phyloP scores from a whole-genome alignment of 768 basidiomycete genomes.

The Coprinopsis cinerea region DNA sequence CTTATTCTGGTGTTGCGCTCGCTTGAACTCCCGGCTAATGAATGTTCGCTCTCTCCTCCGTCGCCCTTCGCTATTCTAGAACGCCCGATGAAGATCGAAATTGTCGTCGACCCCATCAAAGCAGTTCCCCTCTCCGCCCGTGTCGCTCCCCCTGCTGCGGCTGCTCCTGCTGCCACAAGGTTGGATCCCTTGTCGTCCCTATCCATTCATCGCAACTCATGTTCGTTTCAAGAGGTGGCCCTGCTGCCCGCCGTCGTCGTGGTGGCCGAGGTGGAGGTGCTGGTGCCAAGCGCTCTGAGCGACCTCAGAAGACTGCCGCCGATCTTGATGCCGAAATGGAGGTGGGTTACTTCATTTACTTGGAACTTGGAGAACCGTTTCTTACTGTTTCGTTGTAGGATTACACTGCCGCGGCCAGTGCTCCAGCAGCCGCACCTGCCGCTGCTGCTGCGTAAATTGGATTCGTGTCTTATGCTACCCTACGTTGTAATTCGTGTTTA shows the following conservation, averaged over 20 bases:
- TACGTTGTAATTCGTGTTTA: background rate
- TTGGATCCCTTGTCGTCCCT: constrained; percentile 16
- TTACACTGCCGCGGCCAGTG: constrained; percentile 53
- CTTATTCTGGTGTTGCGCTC: constrained; percentile 37
- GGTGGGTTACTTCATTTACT: constrained; percentile 36
- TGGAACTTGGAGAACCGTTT: background rate
- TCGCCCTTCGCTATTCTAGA: constrained; percentile 47
- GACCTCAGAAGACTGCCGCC: constrained; percentile 76
- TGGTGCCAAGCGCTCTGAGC: constrained; percentile 47
- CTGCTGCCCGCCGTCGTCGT: constrained; percentile 38
- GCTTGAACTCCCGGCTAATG: constrained; percentile 44
- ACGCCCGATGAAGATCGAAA: constrained; percentile 98
- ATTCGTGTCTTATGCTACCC: constrained; percentile 2
- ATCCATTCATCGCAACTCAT: constrained; percentile 8
- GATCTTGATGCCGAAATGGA: constrained; percentile 99
- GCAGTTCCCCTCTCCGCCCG: constrained; percentile 73
- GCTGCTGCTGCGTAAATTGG: constrained; percentile 27
- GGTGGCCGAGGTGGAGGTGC: constrained; percentile 32
- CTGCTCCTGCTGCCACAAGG: constrained; percentile 31
- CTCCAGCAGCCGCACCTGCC: constrained; percentile 28
- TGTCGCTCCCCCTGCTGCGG: constrained; percentile 66
- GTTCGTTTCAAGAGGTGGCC: constrained; percentile 26
- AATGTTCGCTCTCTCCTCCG: constrained; percentile 31
- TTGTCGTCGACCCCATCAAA: constrained; percentile 82
- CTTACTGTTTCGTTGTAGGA: constrained; percentile 35